Evolutionary conservation across 768 basidiomycete species (phyloP), one percentile per base, ranked within the genome.

Genomic region (Gymnopilus junonius): DNA sequence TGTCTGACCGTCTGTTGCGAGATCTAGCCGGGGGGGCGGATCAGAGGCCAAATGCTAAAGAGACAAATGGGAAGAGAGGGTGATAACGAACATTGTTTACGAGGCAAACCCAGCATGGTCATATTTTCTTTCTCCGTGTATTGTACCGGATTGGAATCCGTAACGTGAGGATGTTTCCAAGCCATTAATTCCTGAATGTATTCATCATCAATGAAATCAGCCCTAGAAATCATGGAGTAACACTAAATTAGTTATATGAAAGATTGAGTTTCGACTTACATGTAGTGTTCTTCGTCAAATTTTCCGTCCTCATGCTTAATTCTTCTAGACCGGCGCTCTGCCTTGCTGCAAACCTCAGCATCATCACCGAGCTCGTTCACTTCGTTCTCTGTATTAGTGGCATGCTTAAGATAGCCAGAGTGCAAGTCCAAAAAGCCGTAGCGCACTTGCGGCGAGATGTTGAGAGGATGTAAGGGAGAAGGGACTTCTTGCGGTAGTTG

Each of bases 231-330:
- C 43, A 65, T 23, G 67, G 43, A 50, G 62, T 48, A n/a, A 53
- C 34, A 61, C 27, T 55, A 46, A 54, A 4, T 2, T 3, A 43
- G 14, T 21, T 7, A 27, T 39, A 55, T 23, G 20, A 43, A 29
- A 21, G 42, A 51, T 46, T 39, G 23, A 34, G 15, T 31, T 20
- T 42, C 23, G 14, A 59, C 85, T 57, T 74, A 93, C 93, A 93
- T 88, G 72, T 94, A 95, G 76, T 94, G 81, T 68, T 94, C 92
- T 69, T 87, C 87, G 67, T 94, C 89, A 84, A 89, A 95, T 75
- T 93, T 94, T 31, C 83, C 79, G 39, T 94, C 80, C 72, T 94
- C 93, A 64, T 87, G 87, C 58, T 76, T 73, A 11, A 86, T 65
- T 51, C 92, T 84, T 62, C 78, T 79, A 42, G 62, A 67, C 29